Base-by-base conservation (phyloP, 805 yeast genomes). In the Candida vartiovaarae region DNA sequence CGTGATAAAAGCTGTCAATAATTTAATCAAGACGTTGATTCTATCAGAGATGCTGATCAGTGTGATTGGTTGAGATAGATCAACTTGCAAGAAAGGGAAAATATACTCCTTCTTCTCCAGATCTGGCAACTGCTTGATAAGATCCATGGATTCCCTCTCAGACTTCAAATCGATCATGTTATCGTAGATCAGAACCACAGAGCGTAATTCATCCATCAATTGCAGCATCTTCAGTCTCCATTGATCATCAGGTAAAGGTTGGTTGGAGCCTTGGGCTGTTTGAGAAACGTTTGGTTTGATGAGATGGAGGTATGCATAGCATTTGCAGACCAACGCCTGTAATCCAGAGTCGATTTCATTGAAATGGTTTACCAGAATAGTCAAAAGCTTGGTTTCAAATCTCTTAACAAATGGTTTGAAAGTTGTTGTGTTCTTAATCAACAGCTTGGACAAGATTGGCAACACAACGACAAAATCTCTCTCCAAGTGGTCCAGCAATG, bases 371-470 rank as follows among this genome's bases (percentile, higher is more conserved):
- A 46, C 56, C 33, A 71, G 60, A 46, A 75, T 56, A 5, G 50
- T 52, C 8, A 66, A 46, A 29, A 80, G 61, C 29, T 67, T 72
- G 9, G 57, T 61, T 52, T 80, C 78, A 50, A 75, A 77, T 53
- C 79, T 82, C 45, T 78, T 74, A 4, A 82, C 83, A 64, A 72
- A 82, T 10, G 95, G 95, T 61, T 90, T 76, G 57, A 86, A 85
- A 2, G 95, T 83, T 2, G 93, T 84, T 2, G 95, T 74, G 55
- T 87, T 84, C 44, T 74, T 66, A 34, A 63, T 59, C 31, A 83
- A 65, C 26, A 82, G 56, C 30, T 60, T 65, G 47, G 65, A 64
- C 44, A 76, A 55, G 11, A 72, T 58, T 10, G 69, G 67, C 29
- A 76, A 55, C 26, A 67, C 58, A 26, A 58, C 53, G 46, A 23